phyloP scores from a whole-genome alignment of 163 green algal species.

The Trebouxiophyceae sp. region DNA sequence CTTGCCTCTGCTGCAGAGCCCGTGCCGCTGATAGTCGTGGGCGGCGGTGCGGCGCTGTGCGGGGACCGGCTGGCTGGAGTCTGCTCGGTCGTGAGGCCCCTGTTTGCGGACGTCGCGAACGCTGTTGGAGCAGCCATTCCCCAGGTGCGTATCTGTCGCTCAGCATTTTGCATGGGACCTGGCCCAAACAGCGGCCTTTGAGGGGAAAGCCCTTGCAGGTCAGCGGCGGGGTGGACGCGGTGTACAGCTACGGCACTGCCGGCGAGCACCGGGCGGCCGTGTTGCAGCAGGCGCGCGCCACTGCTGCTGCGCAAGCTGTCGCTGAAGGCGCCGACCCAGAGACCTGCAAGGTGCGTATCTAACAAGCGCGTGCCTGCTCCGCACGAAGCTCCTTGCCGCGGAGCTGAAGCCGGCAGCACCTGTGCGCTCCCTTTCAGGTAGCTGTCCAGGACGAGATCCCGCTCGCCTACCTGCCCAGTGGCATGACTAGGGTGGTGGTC shows the following conservation, averaged over 20 bases:
- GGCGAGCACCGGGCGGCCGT: neutral
- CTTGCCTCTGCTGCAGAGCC: too few species aligned
- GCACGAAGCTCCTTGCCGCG: too few species aligned
- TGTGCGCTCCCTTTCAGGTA: conserved; percentile 16
- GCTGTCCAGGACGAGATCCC: conserved; percentile 22
- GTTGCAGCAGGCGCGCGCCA: conserved; percentile 5
- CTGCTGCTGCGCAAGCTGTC: conserved; percentile 13
- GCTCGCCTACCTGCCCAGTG: conserved; percentile 26
- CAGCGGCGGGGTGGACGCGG: conserved; percentile 18
- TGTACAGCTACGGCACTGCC: conserved; percentile 13
- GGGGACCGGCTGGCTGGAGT: conserved; percentile 17
- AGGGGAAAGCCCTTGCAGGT: too few species aligned
- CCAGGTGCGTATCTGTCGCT: too few species aligned
- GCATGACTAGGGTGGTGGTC: conserved; percentile 12
- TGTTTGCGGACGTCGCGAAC: conserved; percentile 31
- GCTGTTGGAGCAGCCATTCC: conserved; percentile 38
- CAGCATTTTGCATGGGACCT: too few species aligned
- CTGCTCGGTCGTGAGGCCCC: conserved; percentile 12
- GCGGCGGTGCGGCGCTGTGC: conserved; percentile 30
- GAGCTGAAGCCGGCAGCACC: too few species aligned
- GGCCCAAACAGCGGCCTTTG: too few species aligned
- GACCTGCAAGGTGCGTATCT: conserved; percentile 15
- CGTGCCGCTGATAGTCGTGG: conserved; percentile 33
- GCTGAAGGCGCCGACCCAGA: conserved; percentile 9
- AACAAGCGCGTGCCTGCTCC: too few species aligned